Evolutionary conservation across 768 basidiomycete genomes (phyloP).

Genomic region (Strobilomyces echinocephalus): DNA sequence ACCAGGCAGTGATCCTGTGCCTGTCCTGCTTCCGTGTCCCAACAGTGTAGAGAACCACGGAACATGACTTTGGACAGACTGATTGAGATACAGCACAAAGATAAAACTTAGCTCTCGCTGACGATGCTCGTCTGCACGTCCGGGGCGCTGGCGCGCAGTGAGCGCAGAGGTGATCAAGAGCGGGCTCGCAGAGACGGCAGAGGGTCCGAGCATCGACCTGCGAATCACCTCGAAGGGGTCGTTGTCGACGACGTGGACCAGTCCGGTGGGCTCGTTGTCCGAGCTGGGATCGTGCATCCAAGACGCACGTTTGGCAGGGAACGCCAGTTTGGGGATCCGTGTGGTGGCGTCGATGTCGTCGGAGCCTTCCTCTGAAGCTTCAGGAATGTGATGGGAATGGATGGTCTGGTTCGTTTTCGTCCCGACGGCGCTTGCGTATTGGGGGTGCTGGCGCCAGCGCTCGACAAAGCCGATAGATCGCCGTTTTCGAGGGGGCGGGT

Average conservation of each 20-base stretch:
- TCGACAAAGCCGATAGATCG: background rate
- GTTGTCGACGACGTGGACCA: conserved; percentile 24
- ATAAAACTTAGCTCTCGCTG: too few relatives aligned
- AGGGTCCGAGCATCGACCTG: conserved; percentile 1
- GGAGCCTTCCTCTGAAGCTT: conserved; percentile 21
- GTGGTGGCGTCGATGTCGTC: too few relatives aligned
- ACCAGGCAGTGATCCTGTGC: background rate
- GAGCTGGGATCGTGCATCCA: conserved; percentile 13
- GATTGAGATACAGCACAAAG: too few relatives aligned
- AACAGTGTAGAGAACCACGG: background rate
- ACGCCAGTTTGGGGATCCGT: background rate
- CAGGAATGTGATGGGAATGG: conserved; percentile 24
- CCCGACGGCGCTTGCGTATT: background rate
- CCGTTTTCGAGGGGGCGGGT: conserved; percentile 11
- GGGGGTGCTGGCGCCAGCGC: too few relatives aligned
- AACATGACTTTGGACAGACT: background rate
- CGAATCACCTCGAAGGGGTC: conserved; percentile 20
- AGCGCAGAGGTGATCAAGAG: background rate
- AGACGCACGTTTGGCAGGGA: background rate
- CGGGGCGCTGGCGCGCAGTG: background rate
- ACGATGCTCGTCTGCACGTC: background rate
- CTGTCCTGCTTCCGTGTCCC: background rate
- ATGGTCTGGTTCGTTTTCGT: conserved; percentile 4
- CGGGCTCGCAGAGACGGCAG: background rate
- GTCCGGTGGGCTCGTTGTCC: conserved; percentile 16